Percentiles rank a stretch among this genome's conserved stretches.
Evolutionary conservation across 1,284 basidiomycete genomes (phyloP).

Genomic region (Malassezia equina): DNA sequence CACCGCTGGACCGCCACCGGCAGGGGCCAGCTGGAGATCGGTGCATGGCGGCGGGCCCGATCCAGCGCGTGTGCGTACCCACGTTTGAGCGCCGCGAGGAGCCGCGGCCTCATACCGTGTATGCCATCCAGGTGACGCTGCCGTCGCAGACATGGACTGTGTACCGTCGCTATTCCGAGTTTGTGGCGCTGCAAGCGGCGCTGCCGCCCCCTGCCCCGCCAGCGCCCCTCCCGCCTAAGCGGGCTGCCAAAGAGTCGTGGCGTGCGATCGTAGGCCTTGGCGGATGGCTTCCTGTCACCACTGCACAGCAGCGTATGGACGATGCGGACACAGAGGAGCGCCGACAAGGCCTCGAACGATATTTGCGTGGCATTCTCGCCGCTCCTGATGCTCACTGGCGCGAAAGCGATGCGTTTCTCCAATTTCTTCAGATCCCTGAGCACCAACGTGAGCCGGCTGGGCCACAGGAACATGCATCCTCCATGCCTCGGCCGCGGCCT

Average conservation of each 20-base stretch:
- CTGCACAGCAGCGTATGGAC: slow-evolving; percentile 12
- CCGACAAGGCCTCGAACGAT: slow-evolving; percentile 65
- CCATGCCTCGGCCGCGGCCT: background rate
- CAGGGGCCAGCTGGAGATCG: background rate
- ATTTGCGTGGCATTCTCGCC: slow-evolving; percentile 71
- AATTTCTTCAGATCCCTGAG: slow-evolving; percentile 71
- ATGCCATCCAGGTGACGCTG: slow-evolving; percentile 59
- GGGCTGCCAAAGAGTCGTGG: slow-evolving; percentile 52
- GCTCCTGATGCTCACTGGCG: slow-evolving; percentile 73
- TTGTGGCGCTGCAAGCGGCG: slow-evolving; percentile 71
- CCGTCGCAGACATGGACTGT: slow-evolving; percentile 82
- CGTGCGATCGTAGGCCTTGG: slow-evolving; percentile 31
- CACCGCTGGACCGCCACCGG: background rate
- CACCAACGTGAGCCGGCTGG: background rate
- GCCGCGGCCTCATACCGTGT: slow-evolving; percentile 59
- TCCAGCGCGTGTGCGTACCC: slow-evolving; percentile 45
- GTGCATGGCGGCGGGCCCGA: slow-evolving; percentile 22
- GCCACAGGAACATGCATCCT: background rate
- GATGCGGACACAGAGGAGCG: slow-evolving; percentile 61
- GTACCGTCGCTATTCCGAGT: slow-evolving; percentile 86
- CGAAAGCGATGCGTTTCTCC: slow-evolving; percentile 64
- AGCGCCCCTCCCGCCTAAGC: slow-evolving; percentile 67
- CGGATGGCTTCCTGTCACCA: slow-evolving; percentile 8
- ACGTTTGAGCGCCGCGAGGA: slow-evolving; percentile 40
- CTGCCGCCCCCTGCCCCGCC: slow-evolving; percentile 67